Base-by-base conservation (phyloP, 176 grass and related monocot species). In the Luzula sylvatica region DNA sequence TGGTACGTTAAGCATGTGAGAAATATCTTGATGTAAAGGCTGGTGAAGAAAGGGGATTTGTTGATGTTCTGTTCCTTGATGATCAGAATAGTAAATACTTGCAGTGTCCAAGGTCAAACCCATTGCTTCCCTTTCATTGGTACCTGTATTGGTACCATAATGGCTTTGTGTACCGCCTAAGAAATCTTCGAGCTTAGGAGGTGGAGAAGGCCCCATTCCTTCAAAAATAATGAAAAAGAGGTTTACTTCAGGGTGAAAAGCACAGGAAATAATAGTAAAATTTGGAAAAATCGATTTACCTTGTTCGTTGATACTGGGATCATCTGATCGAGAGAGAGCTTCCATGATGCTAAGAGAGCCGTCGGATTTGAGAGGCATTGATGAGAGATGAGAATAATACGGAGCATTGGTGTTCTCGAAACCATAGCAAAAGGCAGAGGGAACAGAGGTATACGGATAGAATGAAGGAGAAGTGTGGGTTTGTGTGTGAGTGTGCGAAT, bases 171-270 rank as follows among this genome's bases (percentile, higher is more conserved):
- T 65, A 22, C 60, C 73, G 20, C 93, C 93, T 53, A 98, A 72
- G 78, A 98, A 98, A 47, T 98, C 86, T 65, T 98, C 93, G 39
- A 98, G 75, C 72, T 92, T 92, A 7, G 93, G 86, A 56, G 93
- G 76, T 38, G 72, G 38, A 17, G 86, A 80, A 55, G 73, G 68
- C 71, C 61, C 82, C 69, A 80, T 81, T 38, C 65, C 81, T 98
- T 67, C 16, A 38, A 23, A 61, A 24, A 53, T 35, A 47, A 11
- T 15, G 26, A 26, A 4, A 23, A 45, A 26, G n/a, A 9, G 9
- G 30, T 61, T 61, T 61, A 23, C 26, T 46, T 45, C 17, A 21
- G 42, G 11, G 21, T 20, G 24, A 43, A 15, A 46, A 56, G 38
- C 12, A 71, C 2, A 56, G 8, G 38, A 46, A 41, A 49, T n/a